A percentile compares a stretch with the other conserved stretches of the same genome.
phyloP scores from a whole-genome alignment of 2,329 filamentous ascomycete species.

The Seiridium cupressi region DNA sequence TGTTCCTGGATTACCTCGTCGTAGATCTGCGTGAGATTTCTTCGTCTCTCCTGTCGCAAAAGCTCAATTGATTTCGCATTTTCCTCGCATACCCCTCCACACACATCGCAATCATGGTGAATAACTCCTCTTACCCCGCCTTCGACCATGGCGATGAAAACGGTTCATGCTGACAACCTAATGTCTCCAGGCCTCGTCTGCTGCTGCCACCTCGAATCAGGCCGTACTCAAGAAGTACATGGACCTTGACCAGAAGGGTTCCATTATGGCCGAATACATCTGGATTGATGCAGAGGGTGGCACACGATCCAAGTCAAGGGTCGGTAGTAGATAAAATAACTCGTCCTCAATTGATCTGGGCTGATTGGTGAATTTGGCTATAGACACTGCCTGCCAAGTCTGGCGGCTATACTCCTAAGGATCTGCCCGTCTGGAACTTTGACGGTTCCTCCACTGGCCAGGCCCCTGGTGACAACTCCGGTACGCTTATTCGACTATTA shows the following conservation, averaged over 20 bases:
- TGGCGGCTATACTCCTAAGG: slow-evolving; percentile 42
- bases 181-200: not conserved
- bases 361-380: not conserved
- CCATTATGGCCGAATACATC: slow-evolving; percentile 92
- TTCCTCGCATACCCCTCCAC: not conserved
- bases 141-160: not conserved
- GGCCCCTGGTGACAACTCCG: slow-evolving; percentile 88
- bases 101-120: slow-evolving; percentile 5
- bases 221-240: slow-evolving; percentile 75
- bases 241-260: slow-evolving; percentile 83
- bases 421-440: slow-evolving; percentile 56
- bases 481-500: not conserved
- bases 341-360: not conserved
- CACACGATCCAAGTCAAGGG: slow-evolving; percentile 92
- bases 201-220: not conserved
- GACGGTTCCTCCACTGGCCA: slow-evolving; percentile 86
- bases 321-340: slow-evolving; percentile 50
- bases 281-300: slow-evolving; percentile 84
- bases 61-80: not conserved
- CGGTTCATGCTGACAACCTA: not conserved
- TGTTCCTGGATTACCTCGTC: not conserved
- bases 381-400: slow-evolving; percentile 48
- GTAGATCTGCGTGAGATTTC: not conserved
- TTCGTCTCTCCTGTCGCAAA: not conserved
- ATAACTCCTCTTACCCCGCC: not conserved